Evolutionary conservation across 352 stramenopile genomes (phyloP).

Genomic region (Globisporangium barbulae): DNA sequence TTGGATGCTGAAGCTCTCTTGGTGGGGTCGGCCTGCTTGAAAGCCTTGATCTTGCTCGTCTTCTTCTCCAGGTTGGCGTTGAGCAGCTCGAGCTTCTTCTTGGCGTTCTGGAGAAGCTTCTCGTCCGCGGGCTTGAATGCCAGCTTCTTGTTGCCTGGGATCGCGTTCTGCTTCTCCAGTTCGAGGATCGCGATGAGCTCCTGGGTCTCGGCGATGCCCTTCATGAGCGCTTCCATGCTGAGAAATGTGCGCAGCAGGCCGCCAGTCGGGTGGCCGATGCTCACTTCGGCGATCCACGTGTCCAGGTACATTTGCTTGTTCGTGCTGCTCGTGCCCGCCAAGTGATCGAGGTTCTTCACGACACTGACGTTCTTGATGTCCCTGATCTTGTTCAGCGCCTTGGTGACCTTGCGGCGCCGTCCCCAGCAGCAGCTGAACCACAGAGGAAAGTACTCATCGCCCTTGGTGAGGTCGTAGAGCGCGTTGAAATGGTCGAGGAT

Average conservation of each 20-base stretch:
- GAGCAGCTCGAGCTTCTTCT: slow-evolving; percentile 29
- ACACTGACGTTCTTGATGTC: slow-evolving; percentile 14
- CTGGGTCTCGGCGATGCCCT: slow-evolving; percentile 52
- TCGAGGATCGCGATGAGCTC: slow-evolving; percentile 51
- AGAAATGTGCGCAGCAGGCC: slow-evolving; percentile 71
- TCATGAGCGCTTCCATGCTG: slow-evolving; percentile 63
- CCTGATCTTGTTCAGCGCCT: slow-evolving; percentile 35
- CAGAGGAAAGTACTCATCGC: slow-evolving; percentile 57
- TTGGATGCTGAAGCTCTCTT: slow-evolving; percentile 3
- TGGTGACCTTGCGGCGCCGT: slow-evolving; percentile 39
- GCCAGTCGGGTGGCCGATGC: slow-evolving; percentile 69
- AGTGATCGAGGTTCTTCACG: slow-evolving; percentile 68
- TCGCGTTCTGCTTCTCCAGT: slow-evolving; percentile 30
- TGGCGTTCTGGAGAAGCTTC: slow-evolving; percentile 30
- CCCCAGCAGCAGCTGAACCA: slow-evolving; percentile 71
- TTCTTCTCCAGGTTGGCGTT: slow-evolving; percentile 44
- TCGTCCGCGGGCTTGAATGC: slow-evolving; percentile 36
- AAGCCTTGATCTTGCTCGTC: slow-evolving; percentile 58
- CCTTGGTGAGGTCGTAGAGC: slow-evolving; percentile 66
- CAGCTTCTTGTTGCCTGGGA: slow-evolving; percentile 24
- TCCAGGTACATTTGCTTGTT: slow-evolving; percentile 66
- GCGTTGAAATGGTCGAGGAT: slow-evolving; percentile 76
- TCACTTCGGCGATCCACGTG: slow-evolving; percentile 88
- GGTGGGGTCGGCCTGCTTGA: slow-evolving; percentile 32
- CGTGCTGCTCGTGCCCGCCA: slow-evolving; percentile 33